Evolutionary conservation across 371 early-diverging fungal genomes (phyloP).

Genomic region (Rhizopus sp.): DNA sequence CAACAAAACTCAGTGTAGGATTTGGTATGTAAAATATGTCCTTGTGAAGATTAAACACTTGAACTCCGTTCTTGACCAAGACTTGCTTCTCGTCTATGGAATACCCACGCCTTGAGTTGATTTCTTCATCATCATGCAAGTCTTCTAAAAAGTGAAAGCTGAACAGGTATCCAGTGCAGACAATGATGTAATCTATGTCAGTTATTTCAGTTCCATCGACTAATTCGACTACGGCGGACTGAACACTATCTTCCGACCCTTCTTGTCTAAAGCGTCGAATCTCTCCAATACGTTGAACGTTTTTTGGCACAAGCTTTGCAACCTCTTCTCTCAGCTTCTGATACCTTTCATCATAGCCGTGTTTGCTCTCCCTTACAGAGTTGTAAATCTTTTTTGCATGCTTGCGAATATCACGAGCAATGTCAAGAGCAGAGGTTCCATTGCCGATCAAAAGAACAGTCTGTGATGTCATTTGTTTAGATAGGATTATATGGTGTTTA

Average conservation of each 20-base stretch:
- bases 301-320: conserved; percentile 9
- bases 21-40: conserved; percentile 52
- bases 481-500: neutral
- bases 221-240: conserved; percentile 30
- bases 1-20: conserved; percentile 59
- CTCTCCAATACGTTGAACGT: conserved; percentile 18
- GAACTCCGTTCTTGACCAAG: conserved; percentile 42
- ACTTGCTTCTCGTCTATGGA: conserved; percentile 10
- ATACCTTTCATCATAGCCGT: conserved; percentile 34
- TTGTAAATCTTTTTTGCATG: conserved; percentile 13
- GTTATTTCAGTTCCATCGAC: conserved; percentile 39
- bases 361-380: conserved; percentile 44
- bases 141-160: conserved; percentile 54
- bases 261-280: neutral
- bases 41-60: conserved; percentile 48
- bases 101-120: conserved; percentile 8
- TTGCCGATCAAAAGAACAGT: conserved; percentile 52
- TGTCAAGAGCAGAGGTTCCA: conserved; percentile 52
- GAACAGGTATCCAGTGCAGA: conserved; percentile 65
- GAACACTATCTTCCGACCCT: neutral
- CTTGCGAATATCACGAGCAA: conserved; percentile 21
- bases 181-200: conserved; percentile 49
- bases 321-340: conserved; percentile 25
- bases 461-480: conserved; percentile 7
- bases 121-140: conserved; percentile 11